Evolutionary conservation across 768 basidiomycete species (phyloP).

Genomic region (Boletus coccyginus): DNA sequence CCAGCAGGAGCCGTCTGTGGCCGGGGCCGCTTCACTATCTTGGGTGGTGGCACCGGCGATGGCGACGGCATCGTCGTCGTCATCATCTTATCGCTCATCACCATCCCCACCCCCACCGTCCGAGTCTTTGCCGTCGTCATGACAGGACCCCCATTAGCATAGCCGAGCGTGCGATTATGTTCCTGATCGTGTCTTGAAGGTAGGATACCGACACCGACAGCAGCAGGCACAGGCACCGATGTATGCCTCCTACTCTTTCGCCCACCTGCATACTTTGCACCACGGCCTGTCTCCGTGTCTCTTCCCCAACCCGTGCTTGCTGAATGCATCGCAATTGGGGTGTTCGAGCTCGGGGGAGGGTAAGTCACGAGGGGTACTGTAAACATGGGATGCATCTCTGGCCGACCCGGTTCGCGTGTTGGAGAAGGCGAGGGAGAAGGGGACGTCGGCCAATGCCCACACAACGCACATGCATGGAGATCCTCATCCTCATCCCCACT

Average conservation of each 20-base stretch:
- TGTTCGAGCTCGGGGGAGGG: neutral
- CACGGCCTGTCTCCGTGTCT: neutral
- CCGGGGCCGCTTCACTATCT: conserved; percentile 10
- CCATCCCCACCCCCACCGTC: neutral
- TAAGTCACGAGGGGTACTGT: conserved; percentile 19
- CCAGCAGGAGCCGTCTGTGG: conserved; percentile 27
- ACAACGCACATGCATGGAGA: conserved; percentile 10
- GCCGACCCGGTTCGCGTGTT: neutral
- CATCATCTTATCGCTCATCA: neutral
- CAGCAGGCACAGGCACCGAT: neutral
- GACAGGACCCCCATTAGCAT: neutral
- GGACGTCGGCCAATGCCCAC: conserved; percentile 18
- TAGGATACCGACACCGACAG: neutral
- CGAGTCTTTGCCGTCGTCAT: neutral
- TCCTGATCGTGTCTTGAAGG: neutral
- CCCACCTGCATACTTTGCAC: neutral
- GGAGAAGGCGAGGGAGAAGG: neutral
- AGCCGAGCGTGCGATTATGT: neutral
- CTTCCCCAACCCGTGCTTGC: neutral
- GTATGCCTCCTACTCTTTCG: neutral
- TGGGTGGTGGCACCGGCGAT: neutral
- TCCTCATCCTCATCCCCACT: neutral
- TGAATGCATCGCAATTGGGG: neutral
- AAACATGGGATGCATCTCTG: conserved; percentile 29
- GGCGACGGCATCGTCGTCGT: neutral